These are phyloP conservation scores for Babesia sp. DNA, from an alignment of 169 alveolate genomes.

Conservation along the genomic window DNA sequence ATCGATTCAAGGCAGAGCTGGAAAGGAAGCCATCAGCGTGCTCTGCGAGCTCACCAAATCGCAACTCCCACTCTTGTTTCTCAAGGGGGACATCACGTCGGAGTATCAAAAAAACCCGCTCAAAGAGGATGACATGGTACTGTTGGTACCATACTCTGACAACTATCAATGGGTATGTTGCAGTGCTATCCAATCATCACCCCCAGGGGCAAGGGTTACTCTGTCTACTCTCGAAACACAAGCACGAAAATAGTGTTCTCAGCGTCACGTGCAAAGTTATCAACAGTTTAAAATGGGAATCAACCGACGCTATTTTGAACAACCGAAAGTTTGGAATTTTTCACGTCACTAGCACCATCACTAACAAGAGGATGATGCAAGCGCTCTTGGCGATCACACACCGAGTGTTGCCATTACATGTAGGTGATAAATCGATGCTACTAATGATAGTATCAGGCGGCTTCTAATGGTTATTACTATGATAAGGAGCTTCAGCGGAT, in stretches of 20 bases:
- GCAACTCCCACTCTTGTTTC: slow-evolving; percentile 50
- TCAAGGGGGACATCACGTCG: slow-evolving; percentile 55
- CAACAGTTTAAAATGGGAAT: not conserved
- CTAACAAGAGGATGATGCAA: slow-evolving; percentile 72
- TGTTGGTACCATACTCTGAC: slow-evolving; percentile 66
- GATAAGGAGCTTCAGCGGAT: slow-evolving; percentile 12
- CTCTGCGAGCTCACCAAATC: slow-evolving; percentile 55
- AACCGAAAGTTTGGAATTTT: slow-evolving; percentile 20
- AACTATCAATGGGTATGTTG: slow-evolving; percentile 66
- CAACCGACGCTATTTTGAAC: slow-evolving; percentile 4
- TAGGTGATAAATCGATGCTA: not conserved
- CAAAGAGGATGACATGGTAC: slow-evolving; percentile 75
- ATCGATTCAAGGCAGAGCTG: slow-evolving; percentile 8
- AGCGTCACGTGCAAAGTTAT: slow-evolving; percentile 18
- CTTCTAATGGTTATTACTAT: slow-evolving; percentile 4
- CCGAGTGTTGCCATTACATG: slow-evolving; percentile 56
- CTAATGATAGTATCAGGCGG: not conserved
- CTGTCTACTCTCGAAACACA: slow-evolving; percentile 35
- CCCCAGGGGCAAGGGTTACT: slow-evolving; percentile 32
- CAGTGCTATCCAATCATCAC: slow-evolving; percentile 6
- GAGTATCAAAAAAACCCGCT: slow-evolving; percentile 63
- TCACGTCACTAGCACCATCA: slow-evolving; percentile 23
- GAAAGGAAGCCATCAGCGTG: slow-evolving; percentile 49
- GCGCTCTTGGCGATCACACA: slow-evolving; percentile 70
- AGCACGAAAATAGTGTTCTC: not conserved